A percentile compares a stretch with the other conserved stretches of the same genome.
These are phyloP conservation scores for Chaetothyriales sp. DNA, from an alignment of 2,329 filamentous ascomycete species.

Conservation along the genomic window DNA sequence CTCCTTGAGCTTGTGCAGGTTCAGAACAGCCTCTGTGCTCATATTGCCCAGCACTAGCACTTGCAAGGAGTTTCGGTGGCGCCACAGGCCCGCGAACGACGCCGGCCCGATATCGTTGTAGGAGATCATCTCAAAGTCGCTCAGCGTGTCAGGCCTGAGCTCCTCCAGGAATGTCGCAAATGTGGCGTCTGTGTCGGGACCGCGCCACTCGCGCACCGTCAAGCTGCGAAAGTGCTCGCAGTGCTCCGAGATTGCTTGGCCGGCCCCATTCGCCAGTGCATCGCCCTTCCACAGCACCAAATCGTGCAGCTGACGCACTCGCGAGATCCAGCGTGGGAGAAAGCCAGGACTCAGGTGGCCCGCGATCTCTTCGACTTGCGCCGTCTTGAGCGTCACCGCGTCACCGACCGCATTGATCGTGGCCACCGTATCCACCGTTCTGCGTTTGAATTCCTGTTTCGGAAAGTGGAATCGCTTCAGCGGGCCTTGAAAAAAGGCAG, in stretches of 20 bases:
- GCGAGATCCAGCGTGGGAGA: slow-evolving; percentile 43
- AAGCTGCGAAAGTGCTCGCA: slow-evolving; percentile 51
- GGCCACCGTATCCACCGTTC: slow-evolving; percentile 11
- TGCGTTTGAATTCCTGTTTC: slow-evolving; percentile 10
- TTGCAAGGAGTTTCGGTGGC: slow-evolving; percentile 38
- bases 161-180: slow-evolving; percentile 46
- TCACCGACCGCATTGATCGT: slow-evolving; percentile 28
- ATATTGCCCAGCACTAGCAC: slow-evolving; percentile 39
- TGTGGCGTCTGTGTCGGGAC: slow-evolving; percentile 40
- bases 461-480: slow-evolving; percentile 23
- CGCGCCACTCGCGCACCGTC: slow-evolving; percentile 41
- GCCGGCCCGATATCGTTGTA: slow-evolving; percentile 40
- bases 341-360: slow-evolving; percentile 27
- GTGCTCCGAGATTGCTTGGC: slow-evolving; percentile 40
- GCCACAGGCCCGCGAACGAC: slow-evolving; percentile 39
- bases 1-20: slow-evolving; percentile 34
- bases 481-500: slow-evolving; percentile 38
- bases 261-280: slow-evolving; percentile 42
- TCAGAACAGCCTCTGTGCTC: slow-evolving; percentile 35
- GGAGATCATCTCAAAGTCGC: slow-evolving; percentile 45
- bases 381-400: slow-evolving; percentile 35
- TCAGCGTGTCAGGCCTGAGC: slow-evolving; percentile 44
- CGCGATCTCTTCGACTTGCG: slow-evolving; percentile 46
- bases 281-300: slow-evolving; percentile 50
- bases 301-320: slow-evolving; percentile 43